Base-by-base conservation (phyloP, 345 rosid genomes). In the Melastoma malabathricum region DNA sequence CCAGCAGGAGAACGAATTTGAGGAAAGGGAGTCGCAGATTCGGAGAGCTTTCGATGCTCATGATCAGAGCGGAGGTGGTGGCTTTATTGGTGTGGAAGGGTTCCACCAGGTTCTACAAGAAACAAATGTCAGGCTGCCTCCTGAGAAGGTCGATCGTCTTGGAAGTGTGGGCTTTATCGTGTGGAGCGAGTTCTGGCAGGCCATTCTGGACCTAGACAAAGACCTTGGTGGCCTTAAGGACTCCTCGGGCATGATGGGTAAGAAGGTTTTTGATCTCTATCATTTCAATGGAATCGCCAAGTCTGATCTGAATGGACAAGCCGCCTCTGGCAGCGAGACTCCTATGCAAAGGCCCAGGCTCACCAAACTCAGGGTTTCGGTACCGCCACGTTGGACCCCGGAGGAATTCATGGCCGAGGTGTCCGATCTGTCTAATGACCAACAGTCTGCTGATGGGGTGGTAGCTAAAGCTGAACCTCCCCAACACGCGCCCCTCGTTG, bases 41-140 rank as follows among this genome's bases (percentile, higher is more conserved):
- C 80, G 94, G 43, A 85, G 70, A 72, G 92, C 97, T 61, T 93
- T 93, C 43, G 92, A 93, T 61, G 79, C 82, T 34, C 94, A 85
- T 63, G 97, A 93, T 72, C 86, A 93, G 70, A 93, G 99, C 55
- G 99, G 97, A 12, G 99, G 97, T 14, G 97, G 99, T n/a, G 99
- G 99, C 39, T 93, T 93, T 65, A 88, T 93, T 44, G 75, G 81
- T 43, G 94, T 78, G 49, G 99, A 93, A 72, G 95, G 92, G 52
- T 93, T 93, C 64, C 94, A 81, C 58, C 95, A 88, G 58, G 86
- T 93, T 50, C 64, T 85, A 34, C 59, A 78, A 53, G 96, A 78
- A 50, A 66, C 86, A 16, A 70, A 68, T 64, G 61, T 88, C 54
- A 74, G 66, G 61, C 76, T 93, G 59, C 83, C 94, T 10, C 62